Conservation (phyloP, 345 rosid species). For the Eucalyptus curtisii region DNA sequence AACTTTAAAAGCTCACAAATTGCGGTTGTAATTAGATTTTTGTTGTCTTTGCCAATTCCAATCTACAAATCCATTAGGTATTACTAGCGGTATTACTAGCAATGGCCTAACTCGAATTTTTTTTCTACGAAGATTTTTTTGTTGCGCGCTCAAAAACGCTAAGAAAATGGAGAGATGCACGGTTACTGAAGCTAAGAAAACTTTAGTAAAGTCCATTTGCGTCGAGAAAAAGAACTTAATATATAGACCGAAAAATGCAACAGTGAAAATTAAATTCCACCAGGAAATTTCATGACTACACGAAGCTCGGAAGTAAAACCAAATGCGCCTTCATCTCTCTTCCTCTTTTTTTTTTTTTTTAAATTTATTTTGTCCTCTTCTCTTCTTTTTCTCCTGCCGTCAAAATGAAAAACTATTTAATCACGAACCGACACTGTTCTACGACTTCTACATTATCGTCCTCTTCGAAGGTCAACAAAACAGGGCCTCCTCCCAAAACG, state of each 20-base stretch:
- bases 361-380: background rate
- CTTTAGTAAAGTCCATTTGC: background rate
- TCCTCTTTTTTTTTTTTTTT: no score
- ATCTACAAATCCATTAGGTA: background rate
- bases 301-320: background rate
- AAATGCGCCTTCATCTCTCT: background rate
- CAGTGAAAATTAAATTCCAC: background rate
- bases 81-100: background rate
- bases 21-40: background rate
- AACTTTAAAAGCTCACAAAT: background rate
- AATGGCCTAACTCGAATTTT: background rate
- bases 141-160: fast-evolving
- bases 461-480: background rate
- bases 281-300: background rate
- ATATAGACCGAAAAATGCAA: background rate
- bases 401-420: background rate
- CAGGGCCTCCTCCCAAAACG: background rate
- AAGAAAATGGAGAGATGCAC: background rate
- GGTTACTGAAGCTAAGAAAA: background rate
- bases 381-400: background rate
- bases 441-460: no score
- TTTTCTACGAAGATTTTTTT: no score
- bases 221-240: background rate
- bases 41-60: background rate
- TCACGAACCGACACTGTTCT: background rate